A percentile compares a stretch with the other conserved stretches of the same genome.
Evolutionary conservation across 2,329 filamentous ascomycete species (phyloP).

Genomic region (Rhytidhysteron rufulum): DNA sequence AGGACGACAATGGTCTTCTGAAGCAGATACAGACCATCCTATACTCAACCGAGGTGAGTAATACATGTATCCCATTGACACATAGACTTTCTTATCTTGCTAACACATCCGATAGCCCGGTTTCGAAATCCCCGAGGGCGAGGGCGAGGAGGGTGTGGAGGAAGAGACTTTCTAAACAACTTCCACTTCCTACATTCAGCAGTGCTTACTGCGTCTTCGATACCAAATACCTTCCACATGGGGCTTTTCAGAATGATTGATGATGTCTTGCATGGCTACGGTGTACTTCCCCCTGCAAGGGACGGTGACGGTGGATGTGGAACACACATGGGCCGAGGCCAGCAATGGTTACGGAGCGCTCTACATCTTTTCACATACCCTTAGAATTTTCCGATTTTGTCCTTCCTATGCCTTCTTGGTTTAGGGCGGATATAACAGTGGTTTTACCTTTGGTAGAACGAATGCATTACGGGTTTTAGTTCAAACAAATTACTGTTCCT

Average conservation of each 20-base stretch:
- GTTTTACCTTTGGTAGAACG: background rate
- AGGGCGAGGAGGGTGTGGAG: conserved; percentile 63
- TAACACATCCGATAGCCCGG: conserved; percentile 39
- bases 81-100: background rate
- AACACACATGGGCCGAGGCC: background rate
- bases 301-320: background rate
- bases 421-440: background rate
- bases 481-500: too few relatives aligned
- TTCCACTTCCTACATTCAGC: background rate
- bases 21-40: conserved; percentile 96
- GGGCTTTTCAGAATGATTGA: conserved; percentile 2
- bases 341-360: background rate
- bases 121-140: conserved; percentile 80
- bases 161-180: conserved; percentile 43
- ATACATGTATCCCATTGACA: conserved; percentile 4
- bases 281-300: background rate
- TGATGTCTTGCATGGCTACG: conserved; percentile 3
- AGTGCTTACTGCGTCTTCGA: background rate
- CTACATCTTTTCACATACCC: background rate
- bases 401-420: background rate
- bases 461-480: background rate
- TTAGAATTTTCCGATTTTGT: background rate
- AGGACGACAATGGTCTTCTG: conserved; percentile 85
- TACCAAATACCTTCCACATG: background rate
- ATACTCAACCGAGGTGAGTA: conserved; percentile 81